These are phyloP conservation scores for Trametes gibbosa DNA, from an alignment of 768 basidiomycete genomes.

Conservation along the genomic window DNA sequence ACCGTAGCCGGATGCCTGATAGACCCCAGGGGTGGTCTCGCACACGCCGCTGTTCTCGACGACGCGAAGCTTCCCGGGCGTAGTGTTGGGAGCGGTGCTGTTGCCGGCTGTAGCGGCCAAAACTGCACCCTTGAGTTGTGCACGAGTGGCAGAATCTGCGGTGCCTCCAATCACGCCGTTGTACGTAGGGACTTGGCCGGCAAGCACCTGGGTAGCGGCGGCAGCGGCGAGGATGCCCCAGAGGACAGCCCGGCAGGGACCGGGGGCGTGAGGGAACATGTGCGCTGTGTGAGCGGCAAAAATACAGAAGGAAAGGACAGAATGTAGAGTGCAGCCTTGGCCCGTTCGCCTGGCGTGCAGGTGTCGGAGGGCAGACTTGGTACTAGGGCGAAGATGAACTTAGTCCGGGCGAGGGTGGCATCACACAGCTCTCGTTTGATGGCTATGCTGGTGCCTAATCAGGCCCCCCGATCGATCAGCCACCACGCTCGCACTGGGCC, in stretches of 20 bases:
- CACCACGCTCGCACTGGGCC: background rate
- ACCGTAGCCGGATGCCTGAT: conserved; percentile 62
- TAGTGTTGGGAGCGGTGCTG: conserved; percentile 13
- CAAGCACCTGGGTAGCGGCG: conserved; percentile 21
- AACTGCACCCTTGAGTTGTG: background rate
- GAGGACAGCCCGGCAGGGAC: conserved; percentile 6
- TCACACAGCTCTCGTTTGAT: conserved; percentile 1
- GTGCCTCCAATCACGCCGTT: conserved; percentile 52
- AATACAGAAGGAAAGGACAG: background rate
- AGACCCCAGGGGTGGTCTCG: conserved; percentile 62
- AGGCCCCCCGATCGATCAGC: conserved; percentile 1
- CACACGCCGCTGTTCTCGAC: conserved; percentile 63
- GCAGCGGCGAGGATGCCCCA: conserved; percentile 16
- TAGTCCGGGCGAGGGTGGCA: background rate
- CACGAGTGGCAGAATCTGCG: conserved; percentile 15
- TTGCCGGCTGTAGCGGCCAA: conserved; percentile 8
- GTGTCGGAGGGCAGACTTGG: background rate
- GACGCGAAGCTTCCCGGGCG: conserved; percentile 50
- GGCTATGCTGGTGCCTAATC: conserved; percentile 9
- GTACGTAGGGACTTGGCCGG: conserved; percentile 47
- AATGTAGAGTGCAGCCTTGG: background rate
- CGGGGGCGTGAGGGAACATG: conserved; percentile 19
- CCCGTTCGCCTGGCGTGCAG: background rate
- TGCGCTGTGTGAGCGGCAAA: background rate
- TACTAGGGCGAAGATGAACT: background rate